Evolutionary conservation across 441 rosid species (phyloP), one percentile per base, ranked within the genome.

Genomic region (Arabidopsis lyrata): DNA sequence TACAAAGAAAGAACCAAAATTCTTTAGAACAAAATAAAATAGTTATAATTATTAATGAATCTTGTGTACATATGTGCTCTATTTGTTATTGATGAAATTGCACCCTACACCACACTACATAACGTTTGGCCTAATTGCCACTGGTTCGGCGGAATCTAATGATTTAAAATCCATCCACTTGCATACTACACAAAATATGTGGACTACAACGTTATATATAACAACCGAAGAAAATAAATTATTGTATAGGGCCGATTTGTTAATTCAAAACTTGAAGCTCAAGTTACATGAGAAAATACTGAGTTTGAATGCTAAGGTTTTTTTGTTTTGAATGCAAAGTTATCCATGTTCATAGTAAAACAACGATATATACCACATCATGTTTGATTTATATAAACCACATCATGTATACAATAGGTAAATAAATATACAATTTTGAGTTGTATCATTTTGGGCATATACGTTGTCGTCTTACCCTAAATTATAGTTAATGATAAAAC

Each of bases 121-220:
- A 41, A 48, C 35, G n/a, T 65, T 73, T 59, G 63, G 65, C 38
- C 16, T 59, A 38, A n/a, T 60, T 32, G 22, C 41, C 48, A 59
- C 34, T 75, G 68, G 73, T 74, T 59, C 73, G 73, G 67, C 45
- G 45, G 73, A 60, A 75, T 75, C 63, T 67, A 24, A 75, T 75
- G 56, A 67, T 59, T 58, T 31, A 2, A 59, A 41, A 41, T 52
- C 8, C 15, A 60, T 5, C 57, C 62, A 67, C 56, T 52, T 59
- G 73, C 47, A 16, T 31, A 27, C 22, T 35, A 35, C 35, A 15
- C 6, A 16, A 15, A 41, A 13, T 20, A 12, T 60, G 14, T 16
- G 63, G 5, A 11, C 3, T 5, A 16, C 2, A 35, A 16, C 44
- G 38, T 1, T 35, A 8, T 14, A 47, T 18, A 49, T 22, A 10